These are phyloP conservation scores for Saksenaea oblongispora DNA, from an alignment of 371 early-diverging fungal genomes.

Conservation along the genomic window DNA sequence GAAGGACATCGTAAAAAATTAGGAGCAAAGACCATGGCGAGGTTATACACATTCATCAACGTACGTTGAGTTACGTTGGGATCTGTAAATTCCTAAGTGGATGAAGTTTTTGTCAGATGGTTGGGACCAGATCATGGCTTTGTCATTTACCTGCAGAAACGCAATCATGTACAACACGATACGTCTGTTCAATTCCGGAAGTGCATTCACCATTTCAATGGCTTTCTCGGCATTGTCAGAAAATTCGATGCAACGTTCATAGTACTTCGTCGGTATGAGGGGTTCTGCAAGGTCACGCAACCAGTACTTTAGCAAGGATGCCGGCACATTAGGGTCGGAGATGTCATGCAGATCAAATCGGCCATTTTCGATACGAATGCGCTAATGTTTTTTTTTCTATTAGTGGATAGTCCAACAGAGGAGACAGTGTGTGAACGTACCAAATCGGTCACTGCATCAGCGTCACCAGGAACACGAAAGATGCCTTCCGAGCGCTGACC, in stretches of 20 bases:
- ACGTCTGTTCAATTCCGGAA: conserved; percentile 79
- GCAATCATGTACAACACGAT: conserved; percentile 79
- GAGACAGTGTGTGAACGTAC: conserved; percentile 38
- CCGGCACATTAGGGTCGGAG: conserved; percentile 90
- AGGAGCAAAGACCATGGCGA: conserved; percentile 98
- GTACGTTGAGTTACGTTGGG: conserved; percentile 70
- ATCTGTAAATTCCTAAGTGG: conserved; percentile 67
- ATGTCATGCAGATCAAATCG: conserved; percentile 71
- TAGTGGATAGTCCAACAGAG: background rate
- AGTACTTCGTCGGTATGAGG: conserved; percentile 79
- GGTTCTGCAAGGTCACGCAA: conserved; percentile 93
- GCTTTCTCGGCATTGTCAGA: conserved; percentile 62
- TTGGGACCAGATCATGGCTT: background rate
- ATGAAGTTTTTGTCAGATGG: background rate
- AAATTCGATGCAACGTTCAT: conserved; percentile 68
- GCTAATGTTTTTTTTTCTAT: conserved; percentile 19
- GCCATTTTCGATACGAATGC: conserved; percentile 84
- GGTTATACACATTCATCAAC: conserved; percentile 85
- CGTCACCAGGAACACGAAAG: conserved; percentile 97
- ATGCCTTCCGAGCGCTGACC: conserved; percentile 91
- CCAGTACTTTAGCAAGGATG: conserved; percentile 93
- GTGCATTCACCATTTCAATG: conserved; percentile 58
- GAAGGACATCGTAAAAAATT: conserved; percentile 89
- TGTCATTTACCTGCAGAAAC: conserved; percentile 70
- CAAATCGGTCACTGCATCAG: conserved; percentile 82